These are phyloP conservation scores for Nasturtium officinale DNA, from an alignment of 345 rosid species.

Conservation along the genomic window DNA sequence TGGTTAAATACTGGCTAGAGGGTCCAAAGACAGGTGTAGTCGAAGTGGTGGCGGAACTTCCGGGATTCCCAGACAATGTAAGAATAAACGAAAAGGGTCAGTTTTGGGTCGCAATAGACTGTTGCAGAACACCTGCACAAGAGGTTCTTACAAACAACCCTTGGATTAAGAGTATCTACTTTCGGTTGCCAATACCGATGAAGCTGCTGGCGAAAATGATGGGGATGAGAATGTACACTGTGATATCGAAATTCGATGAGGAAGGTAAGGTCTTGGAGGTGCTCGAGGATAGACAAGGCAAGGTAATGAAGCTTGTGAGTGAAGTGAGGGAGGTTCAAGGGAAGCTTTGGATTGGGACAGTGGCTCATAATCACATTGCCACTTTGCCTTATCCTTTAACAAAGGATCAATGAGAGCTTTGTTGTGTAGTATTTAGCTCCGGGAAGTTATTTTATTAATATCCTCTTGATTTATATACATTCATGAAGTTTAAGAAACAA, in stretches of 20 bases:
- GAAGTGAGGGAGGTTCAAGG: constrained; percentile 88
- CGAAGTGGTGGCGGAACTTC: constrained; percentile 66
- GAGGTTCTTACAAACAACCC: constrained; percentile 74
- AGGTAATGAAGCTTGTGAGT: constrained; percentile 89
- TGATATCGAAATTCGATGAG: constrained; percentile 62
- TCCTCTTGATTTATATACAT: constrained; percentile 13
- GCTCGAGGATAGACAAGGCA: constrained; percentile 80
- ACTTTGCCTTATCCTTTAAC: constrained; percentile 64
- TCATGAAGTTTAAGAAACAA: not conserved
- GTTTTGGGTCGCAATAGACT: constrained; percentile 97
- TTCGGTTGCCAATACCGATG: constrained; percentile 72
- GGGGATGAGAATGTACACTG: constrained; percentile 98
- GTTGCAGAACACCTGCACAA: constrained; percentile 86
- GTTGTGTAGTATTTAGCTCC: constrained; percentile 31
- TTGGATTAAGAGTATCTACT: constrained; percentile 78
- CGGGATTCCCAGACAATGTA: constrained; percentile 96
- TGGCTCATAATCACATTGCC: constrained; percentile 95
- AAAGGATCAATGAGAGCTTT: constrained; percentile 16
- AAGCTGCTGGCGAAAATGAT: constrained; percentile 63
- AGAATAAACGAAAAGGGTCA: constrained; percentile 77
- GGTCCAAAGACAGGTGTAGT: constrained; percentile 57
- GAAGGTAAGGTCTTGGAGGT: constrained; percentile 74
- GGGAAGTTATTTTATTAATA: constrained; percentile 10
- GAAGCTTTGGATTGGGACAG: constrained; percentile 96
- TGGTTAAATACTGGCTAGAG: constrained; percentile 91